Evolutionary conservation across 352 stramenopile genomes (phyloP), one percentile per base, ranked within the genome.

Genomic region (Globisporangium nodosum): DNA sequence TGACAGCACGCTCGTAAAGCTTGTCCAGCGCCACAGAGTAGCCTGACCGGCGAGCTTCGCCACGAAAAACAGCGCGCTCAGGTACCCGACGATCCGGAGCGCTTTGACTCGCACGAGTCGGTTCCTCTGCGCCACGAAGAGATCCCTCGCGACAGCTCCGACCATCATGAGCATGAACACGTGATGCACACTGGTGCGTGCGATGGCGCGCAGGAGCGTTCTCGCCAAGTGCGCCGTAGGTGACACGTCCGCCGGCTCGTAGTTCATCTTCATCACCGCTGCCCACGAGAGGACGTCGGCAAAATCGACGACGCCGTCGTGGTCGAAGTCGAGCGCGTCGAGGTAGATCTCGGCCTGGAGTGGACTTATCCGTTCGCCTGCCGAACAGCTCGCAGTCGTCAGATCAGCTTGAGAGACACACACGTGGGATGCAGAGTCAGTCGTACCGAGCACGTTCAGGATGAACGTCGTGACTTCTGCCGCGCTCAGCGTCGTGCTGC

Each of bases 251-350:
- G 24, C 51, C 9, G 61, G 37, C 42, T 85, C 65, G 56, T 87
- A 68, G 20, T 82, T 82, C 5, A 56, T 63, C 56, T 94, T 94
- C 69, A 94, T 84, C 33, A 89, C 73, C 0, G 81, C 78, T 0
- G 71, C 72, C 78, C 84, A 92, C 3, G 81, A 91, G 3, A 94
- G 61, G 48, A 94, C 81, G 62, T 94, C 84, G 3, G 53, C 60
- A 52, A 94, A 88, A 54, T 94, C 81, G 8, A 92, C 81, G 0
- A 84, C 66, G 3, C 84, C 81, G 50, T 92, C 87, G 33, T 63
- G 61, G 37, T 94, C 82, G 47, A 77, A 92, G 62, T 94, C 84
- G 16, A 94, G 70, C 40, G 81, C 82, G 42, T 82, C 57, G 9
- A 90, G 56, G 55, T 94, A 94, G 43, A 54, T 68, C 6, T 85